Evolutionary conservation across 768 basidiomycete species (phyloP).

Genomic region (Xanthoconium stramineum): DNA sequence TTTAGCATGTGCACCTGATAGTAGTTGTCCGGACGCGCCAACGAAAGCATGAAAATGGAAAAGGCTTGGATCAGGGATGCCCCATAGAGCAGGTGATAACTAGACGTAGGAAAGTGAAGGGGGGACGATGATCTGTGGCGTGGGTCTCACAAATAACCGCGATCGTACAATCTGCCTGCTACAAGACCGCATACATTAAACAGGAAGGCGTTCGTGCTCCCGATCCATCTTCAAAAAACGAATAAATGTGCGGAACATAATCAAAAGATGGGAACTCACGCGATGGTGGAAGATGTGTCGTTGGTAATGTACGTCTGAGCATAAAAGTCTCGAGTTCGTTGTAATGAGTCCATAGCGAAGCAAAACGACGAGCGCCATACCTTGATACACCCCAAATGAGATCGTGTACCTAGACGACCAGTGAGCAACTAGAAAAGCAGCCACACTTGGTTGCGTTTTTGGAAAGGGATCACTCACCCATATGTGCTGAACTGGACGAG

Average conservation of each 20-base stretch:
- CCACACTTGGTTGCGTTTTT: background rate
- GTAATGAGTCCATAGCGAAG: background rate
- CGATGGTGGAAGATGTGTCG: slow-evolving; percentile 36
- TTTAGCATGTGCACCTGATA: slow-evolving; percentile 35
- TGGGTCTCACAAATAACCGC: slow-evolving; percentile 46
- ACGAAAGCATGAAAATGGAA: slow-evolving; percentile 45
- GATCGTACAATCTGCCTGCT: slow-evolving; percentile 48
- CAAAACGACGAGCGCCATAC: slow-evolving; percentile 9
- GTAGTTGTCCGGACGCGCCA: slow-evolving; percentile 39
- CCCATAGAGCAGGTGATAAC: slow-evolving; percentile 24
- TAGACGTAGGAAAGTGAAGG: slow-evolving; percentile 6
- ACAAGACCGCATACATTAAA: slow-evolving; percentile 44
- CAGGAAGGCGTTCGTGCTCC: slow-evolving; percentile 48
- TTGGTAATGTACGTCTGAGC: slow-evolving; percentile 35
- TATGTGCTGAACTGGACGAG: slow-evolving; percentile 39
- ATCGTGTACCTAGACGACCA: slow-evolving; percentile 29
- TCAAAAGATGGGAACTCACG: slow-evolving; percentile 26
- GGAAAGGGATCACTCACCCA: slow-evolving; percentile 24
- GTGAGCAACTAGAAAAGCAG: background rate
- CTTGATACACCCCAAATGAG: slow-evolving; percentile 45
- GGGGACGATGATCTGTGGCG: too few relatives aligned
- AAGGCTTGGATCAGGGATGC: slow-evolving; percentile 29
- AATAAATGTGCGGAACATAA: background rate
- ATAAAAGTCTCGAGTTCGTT: slow-evolving; percentile 35
- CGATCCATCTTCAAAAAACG: slow-evolving; percentile 37